Conservation (phyloP, 345 rosid species). For the Turritis glabra region DNA sequence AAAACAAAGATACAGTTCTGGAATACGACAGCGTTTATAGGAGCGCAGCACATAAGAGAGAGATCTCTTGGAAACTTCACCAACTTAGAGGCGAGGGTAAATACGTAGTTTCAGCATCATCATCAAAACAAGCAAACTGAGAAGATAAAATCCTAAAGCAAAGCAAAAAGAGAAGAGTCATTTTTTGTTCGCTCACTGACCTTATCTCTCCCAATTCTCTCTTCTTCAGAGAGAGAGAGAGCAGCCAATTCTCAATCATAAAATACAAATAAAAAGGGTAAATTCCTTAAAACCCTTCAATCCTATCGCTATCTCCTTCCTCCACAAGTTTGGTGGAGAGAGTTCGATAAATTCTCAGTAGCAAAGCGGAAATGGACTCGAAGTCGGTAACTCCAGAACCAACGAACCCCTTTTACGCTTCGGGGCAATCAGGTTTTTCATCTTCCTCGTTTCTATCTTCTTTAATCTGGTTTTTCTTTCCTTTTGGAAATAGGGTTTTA, state of each 20-base stretch:
- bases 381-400: slow-evolving; percentile 41
- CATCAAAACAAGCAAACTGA: slow-evolving; percentile 9
- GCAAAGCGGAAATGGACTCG: slow-evolving; percentile 49
- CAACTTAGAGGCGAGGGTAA: slow-evolving; percentile 25
- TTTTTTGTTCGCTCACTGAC: slow-evolving; percentile 36
- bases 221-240: slow-evolving; percentile 32
- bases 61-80: background rate
- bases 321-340: slow-evolving; percentile 15
- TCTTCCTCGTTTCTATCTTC: slow-evolving; percentile 7
- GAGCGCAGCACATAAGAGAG: background rate
- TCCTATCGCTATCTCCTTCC: slow-evolving; percentile 19
- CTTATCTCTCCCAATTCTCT: slow-evolving; percentile 44
- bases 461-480: slow-evolving; percentile 28
- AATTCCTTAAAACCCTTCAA: slow-evolving; percentile 2
- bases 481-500: slow-evolving; percentile 33
- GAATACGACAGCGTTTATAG: background rate
- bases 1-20: too few species aligned
- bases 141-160: slow-evolving; percentile 35
- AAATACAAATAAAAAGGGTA: background rate
- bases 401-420: slow-evolving; percentile 31
- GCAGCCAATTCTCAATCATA: slow-evolving; percentile 22
- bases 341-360: slow-evolving; percentile 11
- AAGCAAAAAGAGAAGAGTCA: background rate
- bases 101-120: background rate
- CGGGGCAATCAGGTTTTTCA: slow-evolving; percentile 54